Evolutionary conservation across 1,139 yeast genomes (phyloP).

Genomic region (Sugiyamaella paludigena): DNA sequence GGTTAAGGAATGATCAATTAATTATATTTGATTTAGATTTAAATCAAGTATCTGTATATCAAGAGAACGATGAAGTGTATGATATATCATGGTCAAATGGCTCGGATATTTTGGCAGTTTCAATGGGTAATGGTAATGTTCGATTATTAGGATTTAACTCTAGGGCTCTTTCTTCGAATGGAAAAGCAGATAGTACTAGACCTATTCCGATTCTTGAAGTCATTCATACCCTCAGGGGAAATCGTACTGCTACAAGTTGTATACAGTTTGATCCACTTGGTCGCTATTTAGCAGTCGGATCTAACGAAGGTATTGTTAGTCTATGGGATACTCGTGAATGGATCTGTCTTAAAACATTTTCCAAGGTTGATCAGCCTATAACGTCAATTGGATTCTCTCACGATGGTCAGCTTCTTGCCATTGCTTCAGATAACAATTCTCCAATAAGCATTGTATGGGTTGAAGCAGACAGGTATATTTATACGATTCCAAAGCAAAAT

Average conservation of each 20-base stretch:
- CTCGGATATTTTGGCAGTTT: conserved; percentile 32
- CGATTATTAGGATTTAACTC: conserved; percentile 23
- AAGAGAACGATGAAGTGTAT: conserved; percentile 36
- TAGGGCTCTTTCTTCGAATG: background rate
- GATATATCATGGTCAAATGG: conserved; percentile 40
- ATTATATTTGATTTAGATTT: conserved; percentile 22
- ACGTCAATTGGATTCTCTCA: conserved; percentile 35
- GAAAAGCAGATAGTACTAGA: conserved; percentile 13
- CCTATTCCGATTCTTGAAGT: conserved; percentile 19
- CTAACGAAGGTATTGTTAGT: conserved; percentile 70
- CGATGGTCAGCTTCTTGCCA: conserved; percentile 38
- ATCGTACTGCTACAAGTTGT: conserved; percentile 53
- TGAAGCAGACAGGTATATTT: conserved; percentile 31
- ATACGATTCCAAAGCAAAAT: conserved; percentile 19
- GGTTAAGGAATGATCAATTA: conserved; percentile 40
- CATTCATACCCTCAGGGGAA: conserved; percentile 43
- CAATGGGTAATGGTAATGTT: conserved; percentile 39
- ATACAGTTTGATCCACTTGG: conserved; percentile 61
- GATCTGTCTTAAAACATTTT: conserved; percentile 46
- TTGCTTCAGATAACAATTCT: conserved; percentile 32
- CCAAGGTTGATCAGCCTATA: conserved; percentile 45
- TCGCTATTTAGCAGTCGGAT: conserved; percentile 53
- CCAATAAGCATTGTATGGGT: conserved; percentile 36
- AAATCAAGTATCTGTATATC: conserved; percentile 19
- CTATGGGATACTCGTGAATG: conserved; percentile 55